Conservation (phyloP, 2,329 filamentous ascomycete genomes). For the Talaromyces sp. region DNA sequence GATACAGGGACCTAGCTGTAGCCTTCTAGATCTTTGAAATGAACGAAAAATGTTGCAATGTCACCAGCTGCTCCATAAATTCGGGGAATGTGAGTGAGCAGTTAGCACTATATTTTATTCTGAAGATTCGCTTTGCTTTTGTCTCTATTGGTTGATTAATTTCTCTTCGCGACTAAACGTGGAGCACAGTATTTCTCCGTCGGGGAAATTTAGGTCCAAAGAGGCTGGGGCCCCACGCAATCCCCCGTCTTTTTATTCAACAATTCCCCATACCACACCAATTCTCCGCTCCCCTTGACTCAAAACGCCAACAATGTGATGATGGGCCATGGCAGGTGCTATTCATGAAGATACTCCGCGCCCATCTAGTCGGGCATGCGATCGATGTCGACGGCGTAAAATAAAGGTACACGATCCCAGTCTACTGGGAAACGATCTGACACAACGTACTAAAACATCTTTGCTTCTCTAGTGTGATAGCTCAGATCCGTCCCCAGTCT, state of each 20-base stretch:
- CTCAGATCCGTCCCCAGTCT: conserved; percentile 15
- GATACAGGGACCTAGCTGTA: not conserved
- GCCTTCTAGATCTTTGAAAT: not conserved
- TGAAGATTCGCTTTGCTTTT: not conserved
- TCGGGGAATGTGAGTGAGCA: not conserved
- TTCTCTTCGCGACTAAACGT: not conserved
- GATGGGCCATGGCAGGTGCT: not conserved
- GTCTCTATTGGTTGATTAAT: not conserved
- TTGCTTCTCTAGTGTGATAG: not conserved
- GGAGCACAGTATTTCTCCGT: not conserved
- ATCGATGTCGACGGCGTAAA: conserved; percentile 14
- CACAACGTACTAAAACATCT: not conserved
- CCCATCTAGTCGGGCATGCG: conserved; percentile 8
- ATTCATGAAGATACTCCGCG: not conserved
- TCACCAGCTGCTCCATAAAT: not conserved
- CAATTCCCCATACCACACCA: not conserved
- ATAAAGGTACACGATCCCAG: conserved; percentile 4
- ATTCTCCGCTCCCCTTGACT: not conserved
- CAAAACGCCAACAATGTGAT: not conserved
- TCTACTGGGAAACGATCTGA: not conserved
- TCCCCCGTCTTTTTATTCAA: not conserved
- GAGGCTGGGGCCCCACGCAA: not conserved
- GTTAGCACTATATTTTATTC: not conserved
- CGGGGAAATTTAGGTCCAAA: not conserved
- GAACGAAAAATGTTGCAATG: not conserved